Base-by-base conservation (phyloP, 768 basidiomycete species). In the Infundibulicybe gibba region DNA sequence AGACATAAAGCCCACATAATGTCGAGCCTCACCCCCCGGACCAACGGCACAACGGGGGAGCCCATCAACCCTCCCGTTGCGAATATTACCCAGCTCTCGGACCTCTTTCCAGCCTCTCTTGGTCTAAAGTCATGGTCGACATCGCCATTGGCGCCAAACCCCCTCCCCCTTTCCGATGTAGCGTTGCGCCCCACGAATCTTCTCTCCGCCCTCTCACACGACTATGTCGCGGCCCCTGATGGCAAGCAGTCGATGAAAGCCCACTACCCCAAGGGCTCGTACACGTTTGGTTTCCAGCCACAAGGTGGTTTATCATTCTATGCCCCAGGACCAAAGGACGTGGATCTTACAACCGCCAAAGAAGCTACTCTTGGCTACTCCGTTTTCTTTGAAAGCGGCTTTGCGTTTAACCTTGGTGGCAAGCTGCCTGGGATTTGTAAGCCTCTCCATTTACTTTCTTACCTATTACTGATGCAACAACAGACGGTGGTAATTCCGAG, bases 271-370 rank as follows among this genome's bases (percentile, higher is more conserved):
- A 48, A 75, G 57, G 83, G 82, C 21, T 82, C 81, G 40, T 81
- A 74, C 63, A 79, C 69, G 13, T 76, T 75, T 55, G 59, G 61
- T 11, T 64, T 72, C 50, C 39, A 58, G 15, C 75, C 75, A 12
- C 66, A 64, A 44, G 83, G 83, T 45, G 85, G 85, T 14, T 66
- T 86, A 59, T 84, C 83, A 15, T 85, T 88, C 74, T 88, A 89
- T 61, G 75, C 84, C 38, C 74, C 76, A 35, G 86, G 84, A 2
- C 78, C 80, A 5, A 25, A 52, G 32, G 54, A 62, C 50, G 69
- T 81, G 40, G 75, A 80, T 59, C 64, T 85, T 49, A 73, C 72
- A 43, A 74, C 64, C 3, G 87, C 83, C 15, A 83, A 80, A 59
- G 85, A 87, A 54, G 77, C 79, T 11, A 81, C 80, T 2, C 77